phyloP scores from a whole-genome alignment of 805 yeast species.

The Yarrowia porcina region DNA sequence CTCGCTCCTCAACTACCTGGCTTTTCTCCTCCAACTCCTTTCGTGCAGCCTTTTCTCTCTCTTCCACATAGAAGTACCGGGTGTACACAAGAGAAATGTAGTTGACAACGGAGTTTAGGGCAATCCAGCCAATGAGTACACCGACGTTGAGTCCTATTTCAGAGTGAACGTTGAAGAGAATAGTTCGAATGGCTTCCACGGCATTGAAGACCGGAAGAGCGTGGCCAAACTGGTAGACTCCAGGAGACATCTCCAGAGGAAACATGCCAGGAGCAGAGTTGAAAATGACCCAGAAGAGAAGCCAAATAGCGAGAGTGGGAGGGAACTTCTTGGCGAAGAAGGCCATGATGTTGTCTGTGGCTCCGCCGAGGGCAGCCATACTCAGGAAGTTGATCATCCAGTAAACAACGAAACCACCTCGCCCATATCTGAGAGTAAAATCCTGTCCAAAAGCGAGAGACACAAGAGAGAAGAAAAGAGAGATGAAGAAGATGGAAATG shows the following conservation, averaged over 20 bases:
- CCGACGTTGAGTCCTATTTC: constrained; percentile 60
- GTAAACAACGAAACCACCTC: constrained; percentile 65
- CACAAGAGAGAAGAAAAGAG: constrained; percentile 57
- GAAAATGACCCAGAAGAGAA: constrained; percentile 63
- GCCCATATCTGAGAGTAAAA: constrained; percentile 57
- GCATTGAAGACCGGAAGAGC: constrained; percentile 68
- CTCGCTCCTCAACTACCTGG: neutral
- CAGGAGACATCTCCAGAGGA: constrained; percentile 57
- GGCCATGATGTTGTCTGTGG: constrained; percentile 63
- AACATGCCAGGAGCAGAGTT: constrained; percentile 69
- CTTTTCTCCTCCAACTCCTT: constrained; percentile 4
- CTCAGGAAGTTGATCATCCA: constrained; percentile 70
- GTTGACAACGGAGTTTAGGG: constrained; percentile 39
- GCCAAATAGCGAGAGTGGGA: constrained; percentile 67
- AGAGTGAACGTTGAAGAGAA: constrained; percentile 56
- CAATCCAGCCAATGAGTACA: constrained; percentile 59
- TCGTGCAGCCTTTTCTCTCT: neutral
- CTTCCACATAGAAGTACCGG: neutral
- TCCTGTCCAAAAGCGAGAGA: constrained; percentile 67
- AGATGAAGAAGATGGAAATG: constrained; percentile 43
- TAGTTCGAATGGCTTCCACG: constrained; percentile 56
- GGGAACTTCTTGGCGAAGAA: constrained; percentile 55
- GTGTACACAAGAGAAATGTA: neutral
- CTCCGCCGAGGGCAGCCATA: constrained; percentile 74
- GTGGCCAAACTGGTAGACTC: constrained; percentile 63